Evolutionary conservation across 176 grass and related monocot species (phyloP).

Genomic region (Chloris gayana): DNA sequence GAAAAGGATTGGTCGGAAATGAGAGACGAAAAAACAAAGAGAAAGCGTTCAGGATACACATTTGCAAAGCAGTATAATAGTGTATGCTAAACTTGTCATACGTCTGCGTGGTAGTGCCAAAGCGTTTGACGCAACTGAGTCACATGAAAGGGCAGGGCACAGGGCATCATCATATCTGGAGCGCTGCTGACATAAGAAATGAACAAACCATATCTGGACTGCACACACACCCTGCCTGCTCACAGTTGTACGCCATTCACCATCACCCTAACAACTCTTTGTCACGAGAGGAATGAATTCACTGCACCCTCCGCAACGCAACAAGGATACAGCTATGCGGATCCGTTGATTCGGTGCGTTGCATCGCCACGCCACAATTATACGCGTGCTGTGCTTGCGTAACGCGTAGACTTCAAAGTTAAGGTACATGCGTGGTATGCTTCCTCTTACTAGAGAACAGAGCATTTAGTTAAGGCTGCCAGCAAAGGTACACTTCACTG

Average conservation of each 20-base stretch:
- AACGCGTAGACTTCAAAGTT: conserved; percentile 12
- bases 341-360: neutral
- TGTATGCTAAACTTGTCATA: conserved; percentile 1
- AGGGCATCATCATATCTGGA: neutral
- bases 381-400: conserved; percentile 28
- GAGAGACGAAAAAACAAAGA: neutral
- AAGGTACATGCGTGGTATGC: neutral
- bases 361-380: neutral
- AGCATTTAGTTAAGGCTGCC: neutral
- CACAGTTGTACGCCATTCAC: conserved; percentile 39
- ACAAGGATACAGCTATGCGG: conserved; percentile 31
- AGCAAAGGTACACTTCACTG: neutral
- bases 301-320: conserved; percentile 37
- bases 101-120: neutral
- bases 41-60: neutral
- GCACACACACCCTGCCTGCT: too few species aligned
- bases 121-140: conserved; percentile 28
- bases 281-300: neutral
- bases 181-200: conserved; percentile 37
- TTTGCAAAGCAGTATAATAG: neutral
- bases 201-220: conserved; percentile 36
- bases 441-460: neutral
- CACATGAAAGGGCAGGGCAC: neutral
- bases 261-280: neutral
- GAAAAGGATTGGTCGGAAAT: neutral